Percentiles rank a stretch among this genome's conserved stretches.
phyloP scores from a whole-genome alignment of 345 rosid species.

The Pistacia vera region DNA sequence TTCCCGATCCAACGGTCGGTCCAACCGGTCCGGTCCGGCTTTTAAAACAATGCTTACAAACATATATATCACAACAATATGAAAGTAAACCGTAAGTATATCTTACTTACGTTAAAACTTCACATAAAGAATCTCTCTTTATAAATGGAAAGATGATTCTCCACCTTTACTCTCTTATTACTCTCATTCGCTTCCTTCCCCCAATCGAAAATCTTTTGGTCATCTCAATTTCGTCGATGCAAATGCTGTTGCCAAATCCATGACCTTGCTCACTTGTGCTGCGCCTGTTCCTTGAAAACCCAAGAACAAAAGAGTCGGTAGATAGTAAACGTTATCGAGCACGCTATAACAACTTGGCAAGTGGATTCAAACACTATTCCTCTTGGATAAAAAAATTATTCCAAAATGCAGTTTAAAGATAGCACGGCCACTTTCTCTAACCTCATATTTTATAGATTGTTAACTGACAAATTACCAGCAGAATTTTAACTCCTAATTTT shows the following conservation, averaged over 20 bases:
- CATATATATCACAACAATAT: neutral
- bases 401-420: neutral
- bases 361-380: neutral
- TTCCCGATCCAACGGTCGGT: no score
- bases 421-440: neutral
- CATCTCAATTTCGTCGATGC: conserved; percentile 76
- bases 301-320: neutral
- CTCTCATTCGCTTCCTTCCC: no score
- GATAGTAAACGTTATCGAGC: neutral
- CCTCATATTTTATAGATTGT: neutral
- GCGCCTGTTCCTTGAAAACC: conserved; percentile 78
- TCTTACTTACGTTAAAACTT: neutral
- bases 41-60: neutral
- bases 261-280: conserved; percentile 59
- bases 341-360: neutral
- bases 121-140: neutral
- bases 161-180: no score
- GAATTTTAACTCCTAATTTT: neutral
- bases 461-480: neutral
- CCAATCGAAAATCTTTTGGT: conserved; percentile 9
- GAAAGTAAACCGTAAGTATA: neutral
- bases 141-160: neutral
- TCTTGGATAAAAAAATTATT: neutral
- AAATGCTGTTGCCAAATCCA: conserved; percentile 68
- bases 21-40: no score